Conservation (phyloP, 495 filamentous ascomycete species). For the Podospora pseudoanserina region DNA sequence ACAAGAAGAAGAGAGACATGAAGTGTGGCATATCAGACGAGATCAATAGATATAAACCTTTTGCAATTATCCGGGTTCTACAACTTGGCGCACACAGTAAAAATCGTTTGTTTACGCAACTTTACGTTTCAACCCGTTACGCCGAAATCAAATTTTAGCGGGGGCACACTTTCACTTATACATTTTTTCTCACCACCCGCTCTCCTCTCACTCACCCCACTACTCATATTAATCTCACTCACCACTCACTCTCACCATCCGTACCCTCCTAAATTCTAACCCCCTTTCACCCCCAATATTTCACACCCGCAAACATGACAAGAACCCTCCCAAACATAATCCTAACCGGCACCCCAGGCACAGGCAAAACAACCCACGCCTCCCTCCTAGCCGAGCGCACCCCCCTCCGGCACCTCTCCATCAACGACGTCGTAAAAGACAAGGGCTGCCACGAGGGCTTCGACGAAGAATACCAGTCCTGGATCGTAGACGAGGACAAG, state of each 20-base stretch:
- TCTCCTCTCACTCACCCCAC: background rate
- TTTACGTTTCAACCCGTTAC: too few relatives aligned
- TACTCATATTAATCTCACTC: background rate
- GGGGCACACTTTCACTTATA: background rate
- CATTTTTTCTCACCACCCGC: background rate
- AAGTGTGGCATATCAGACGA: too few relatives aligned
- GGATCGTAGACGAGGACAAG: constrained; percentile 98
- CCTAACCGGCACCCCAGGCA: constrained; percentile 90
- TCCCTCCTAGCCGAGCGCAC: constrained; percentile 66
- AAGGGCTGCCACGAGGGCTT: constrained; percentile 76
- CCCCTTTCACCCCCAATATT: background rate
- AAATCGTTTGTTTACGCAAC: too few relatives aligned
- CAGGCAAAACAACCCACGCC: constrained; percentile 89
- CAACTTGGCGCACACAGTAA: too few relatives aligned
- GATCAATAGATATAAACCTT: too few relatives aligned
- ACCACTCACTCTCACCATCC: background rate
- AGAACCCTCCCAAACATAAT: constrained; percentile 82
- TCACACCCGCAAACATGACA: constrained; percentile 23
- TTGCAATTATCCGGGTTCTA: too few relatives aligned
- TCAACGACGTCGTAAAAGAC: constrained; percentile 89
- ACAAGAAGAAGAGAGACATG: too few relatives aligned
- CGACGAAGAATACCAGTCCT: constrained; percentile 78
- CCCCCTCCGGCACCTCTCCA: constrained; percentile 68
- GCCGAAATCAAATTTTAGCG: background rate
- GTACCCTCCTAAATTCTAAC: background rate